Percentiles rank a stretch among this genome's conserved stretches.
These are phyloP conservation scores for Aspergillus sparsus DNA, from an alignment of 495 filamentous ascomycete genomes.

Conservation along the genomic window DNA sequence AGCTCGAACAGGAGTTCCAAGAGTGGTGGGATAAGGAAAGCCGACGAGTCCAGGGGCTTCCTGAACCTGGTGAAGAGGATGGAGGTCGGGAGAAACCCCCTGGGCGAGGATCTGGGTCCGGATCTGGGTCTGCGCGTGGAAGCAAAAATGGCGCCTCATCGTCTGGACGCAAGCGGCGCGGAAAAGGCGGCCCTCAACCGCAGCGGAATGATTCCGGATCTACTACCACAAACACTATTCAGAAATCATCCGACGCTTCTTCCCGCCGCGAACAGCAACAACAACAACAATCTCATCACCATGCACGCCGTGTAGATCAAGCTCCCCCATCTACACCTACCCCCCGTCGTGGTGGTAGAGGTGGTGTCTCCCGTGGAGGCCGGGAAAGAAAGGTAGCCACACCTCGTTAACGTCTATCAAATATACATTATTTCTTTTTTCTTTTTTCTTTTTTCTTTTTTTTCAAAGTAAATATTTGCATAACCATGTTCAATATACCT, in stretches of 20 bases:
- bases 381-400: conserved; percentile 8
- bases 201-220: conserved; percentile 12
- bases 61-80: conserved; percentile 45
- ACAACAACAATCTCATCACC: conserved; percentile 10
- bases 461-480: no score
- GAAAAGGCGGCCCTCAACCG: conserved; percentile 23
- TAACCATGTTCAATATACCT: neutral
- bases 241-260: neutral
- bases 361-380: conserved; percentile 9
- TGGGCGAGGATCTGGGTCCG: conserved; percentile 24
- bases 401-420: neutral
- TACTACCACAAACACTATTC: conserved; percentile 4
- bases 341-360: conserved; percentile 25
- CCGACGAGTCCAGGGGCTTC: conserved; percentile 64
- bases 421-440: conserved; percentile 1
- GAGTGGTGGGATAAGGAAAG: conserved; percentile 98
- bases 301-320: conserved; percentile 11
- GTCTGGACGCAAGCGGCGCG: conserved; percentile 33
- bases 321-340: conserved; percentile 6
- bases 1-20: conserved; percentile 94
- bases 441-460: neutral
- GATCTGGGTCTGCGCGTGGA: conserved; percentile 21
- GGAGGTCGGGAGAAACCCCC: conserved; percentile 20
- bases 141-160: conserved; percentile 15
- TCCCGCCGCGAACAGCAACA: conserved; percentile 18